Conservation (phyloP, 177 flowering plant genomes). For the Telopea speciosissima region DNA sequence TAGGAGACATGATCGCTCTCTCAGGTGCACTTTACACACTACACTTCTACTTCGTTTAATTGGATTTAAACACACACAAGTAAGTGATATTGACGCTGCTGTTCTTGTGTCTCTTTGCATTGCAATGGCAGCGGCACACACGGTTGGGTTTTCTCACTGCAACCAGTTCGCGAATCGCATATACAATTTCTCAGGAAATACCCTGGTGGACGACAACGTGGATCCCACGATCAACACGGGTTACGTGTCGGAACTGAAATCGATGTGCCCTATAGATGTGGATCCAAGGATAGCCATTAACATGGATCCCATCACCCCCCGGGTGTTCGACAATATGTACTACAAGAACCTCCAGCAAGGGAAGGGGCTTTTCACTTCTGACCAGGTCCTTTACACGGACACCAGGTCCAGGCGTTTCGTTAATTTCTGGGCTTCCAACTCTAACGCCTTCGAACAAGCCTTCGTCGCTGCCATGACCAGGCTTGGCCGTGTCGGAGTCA, state of each 20-base stretch:
- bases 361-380: slow-evolving; percentile 80
- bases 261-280: slow-evolving; percentile 62
- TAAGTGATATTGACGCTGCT: too few relatives aligned
- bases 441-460: slow-evolving; percentile 42
- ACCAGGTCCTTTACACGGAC: slow-evolving; percentile 66
- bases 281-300: slow-evolving; percentile 73
- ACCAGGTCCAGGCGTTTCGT: slow-evolving; percentile 52
- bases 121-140: slow-evolving; percentile 58
- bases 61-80: too few relatives aligned
- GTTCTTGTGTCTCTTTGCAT: too few relatives aligned
- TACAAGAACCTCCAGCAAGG: slow-evolving; percentile 65
- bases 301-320: slow-evolving; percentile 77
- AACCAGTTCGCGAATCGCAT: slow-evolving; percentile 50
- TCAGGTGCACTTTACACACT: slow-evolving; percentile 68
- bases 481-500: slow-evolving; percentile 76
- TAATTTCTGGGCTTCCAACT: slow-evolving; percentile 41
- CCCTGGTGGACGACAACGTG: slow-evolving; percentile 25
- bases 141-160: slow-evolving; percentile 83
- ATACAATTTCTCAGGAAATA: slow-evolving; percentile 39
- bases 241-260: slow-evolving; percentile 45
- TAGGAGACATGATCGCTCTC: slow-evolving; percentile 80
- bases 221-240: slow-evolving; percentile 58
- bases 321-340: slow-evolving; percentile 63
- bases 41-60: too few relatives aligned
- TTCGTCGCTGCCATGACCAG: slow-evolving; percentile 69